These are phyloP conservation scores for Fraxinus velutina DNA, from an alignment of 305 asterid genomes.

Conservation along the genomic window DNA sequence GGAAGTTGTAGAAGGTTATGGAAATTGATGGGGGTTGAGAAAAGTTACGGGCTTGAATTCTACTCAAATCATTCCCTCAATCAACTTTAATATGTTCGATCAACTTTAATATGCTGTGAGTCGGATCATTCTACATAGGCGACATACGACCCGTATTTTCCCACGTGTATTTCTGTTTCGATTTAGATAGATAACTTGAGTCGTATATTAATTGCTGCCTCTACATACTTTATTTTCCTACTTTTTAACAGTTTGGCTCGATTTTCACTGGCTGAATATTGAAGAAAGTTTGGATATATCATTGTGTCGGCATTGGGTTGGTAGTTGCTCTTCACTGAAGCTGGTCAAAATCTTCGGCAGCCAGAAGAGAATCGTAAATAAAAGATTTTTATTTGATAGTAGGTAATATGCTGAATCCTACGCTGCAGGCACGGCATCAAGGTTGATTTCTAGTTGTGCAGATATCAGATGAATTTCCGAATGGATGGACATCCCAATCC, in stretches of 20 bases:
- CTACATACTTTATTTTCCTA: neutral
- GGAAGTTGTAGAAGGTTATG: too few species aligned
- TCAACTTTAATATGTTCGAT: too few species aligned
- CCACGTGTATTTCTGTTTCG: neutral
- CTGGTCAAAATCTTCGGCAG: slow-evolving; percentile 58
- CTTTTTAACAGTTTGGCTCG: slow-evolving; percentile 48
- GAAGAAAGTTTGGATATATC: slow-evolving; percentile 18
- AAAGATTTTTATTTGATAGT: neutral
- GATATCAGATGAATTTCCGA: neutral
- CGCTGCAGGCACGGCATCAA: neutral
- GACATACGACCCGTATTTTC: neutral
- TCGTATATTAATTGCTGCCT: neutral
- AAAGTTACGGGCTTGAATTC: too few species aligned
- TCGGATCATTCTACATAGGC: too few species aligned
- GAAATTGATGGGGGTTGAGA: too few species aligned
- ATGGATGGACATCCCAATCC: neutral
- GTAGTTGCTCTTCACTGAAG: slow-evolving; percentile 62
- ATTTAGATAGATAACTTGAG: neutral
- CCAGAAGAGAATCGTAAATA: neutral
- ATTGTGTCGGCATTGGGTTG: slow-evolving; percentile 47
- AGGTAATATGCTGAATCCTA: neutral
- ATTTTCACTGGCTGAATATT: slow-evolving; percentile 50
- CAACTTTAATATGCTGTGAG: too few species aligned
- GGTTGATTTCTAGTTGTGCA: neutral
- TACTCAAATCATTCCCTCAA: too few species aligned